A percentile compares a stretch with the other conserved stretches of the same genome.
Evolutionary conservation across 345 rosid genomes (phyloP).

Genomic region (Eutrema yunnanense): DNA sequence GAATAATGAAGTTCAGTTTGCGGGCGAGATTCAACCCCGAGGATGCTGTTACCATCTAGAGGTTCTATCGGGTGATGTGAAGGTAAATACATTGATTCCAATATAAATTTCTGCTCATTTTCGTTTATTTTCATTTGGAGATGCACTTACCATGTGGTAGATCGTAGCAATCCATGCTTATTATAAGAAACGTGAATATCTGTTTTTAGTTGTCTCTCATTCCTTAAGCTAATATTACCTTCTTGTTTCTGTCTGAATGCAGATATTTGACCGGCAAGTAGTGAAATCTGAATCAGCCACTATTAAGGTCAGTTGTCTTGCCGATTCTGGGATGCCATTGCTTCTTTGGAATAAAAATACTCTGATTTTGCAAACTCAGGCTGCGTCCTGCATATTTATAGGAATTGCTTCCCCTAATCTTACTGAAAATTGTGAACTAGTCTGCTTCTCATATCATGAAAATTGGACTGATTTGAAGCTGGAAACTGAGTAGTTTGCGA

Average conservation of each 20-base stretch:
- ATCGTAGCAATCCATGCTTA: neutral
- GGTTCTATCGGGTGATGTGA: slow-evolving; percentile 54
- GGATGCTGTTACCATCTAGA: slow-evolving; percentile 63
- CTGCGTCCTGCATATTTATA: neutral
- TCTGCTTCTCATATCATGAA: neutral
- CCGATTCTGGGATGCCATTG: neutral
- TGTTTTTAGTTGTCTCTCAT: neutral
- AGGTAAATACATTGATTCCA: slow-evolving; percentile 37
- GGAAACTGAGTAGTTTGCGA: neutral
- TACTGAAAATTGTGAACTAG: neutral
- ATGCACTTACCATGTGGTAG: neutral
- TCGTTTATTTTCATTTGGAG: neutral
- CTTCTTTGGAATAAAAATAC: neutral
- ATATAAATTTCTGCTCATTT: neutral
- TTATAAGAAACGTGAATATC: neutral
- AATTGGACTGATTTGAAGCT: neutral
- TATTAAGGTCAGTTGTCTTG: slow-evolving; percentile 51
- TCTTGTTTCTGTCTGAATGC: slow-evolving; percentile 23
- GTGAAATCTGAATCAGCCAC: slow-evolving; percentile 49
- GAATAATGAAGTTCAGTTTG: slow-evolving; percentile 96
- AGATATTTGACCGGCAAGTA: slow-evolving; percentile 77
- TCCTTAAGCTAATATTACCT: neutral
- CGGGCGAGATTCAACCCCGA: slow-evolving; percentile 79
- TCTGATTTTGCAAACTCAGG: neutral
- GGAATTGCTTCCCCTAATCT: neutral